Base-by-base conservation (phyloP, 345 rosid genomes). In the Anastatica hierochuntica region DNA sequence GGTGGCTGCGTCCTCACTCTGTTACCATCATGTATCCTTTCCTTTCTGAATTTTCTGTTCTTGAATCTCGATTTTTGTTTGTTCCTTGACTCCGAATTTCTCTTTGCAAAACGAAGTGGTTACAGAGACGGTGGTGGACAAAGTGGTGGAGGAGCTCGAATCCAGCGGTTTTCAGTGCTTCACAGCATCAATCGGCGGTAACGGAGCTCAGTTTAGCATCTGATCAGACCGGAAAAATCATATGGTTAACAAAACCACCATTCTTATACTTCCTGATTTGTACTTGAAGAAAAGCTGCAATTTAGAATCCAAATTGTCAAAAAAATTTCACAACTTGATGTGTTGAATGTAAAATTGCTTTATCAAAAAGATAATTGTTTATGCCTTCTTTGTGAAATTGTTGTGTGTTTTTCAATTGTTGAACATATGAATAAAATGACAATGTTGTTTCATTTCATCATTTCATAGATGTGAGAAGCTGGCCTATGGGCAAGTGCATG, bases 1-100 rank as follows among this genome's bases (percentile, higher is more conserved):
- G 97, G 97, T 9, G 97, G 95, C 48, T 94, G 97, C 9, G 92
- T 83, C 45, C 81, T 94, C 10, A 92, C 97, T 10, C 63, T 94
- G 10, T 63, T 94, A 63, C 97, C 97, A 9, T 73, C 82, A 53
- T 15, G 94, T 94, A 94, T 85, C 88, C 85, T 76, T 62, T 54
- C 7, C 29, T 24, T 9, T 43, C n/a, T n/a, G n/a, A 17, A 12
- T 17, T 35, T 33, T 66, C 79, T 88, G 81, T 41, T 35, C 67
- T 49, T 23, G 14, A 16, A 36, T 43, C 39, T 53, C 53, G 29
- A 19, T 23, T 15, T 19, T 43, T 51, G 34, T 62, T 49, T 36
- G n/a, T 5, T 17, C 72, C 79, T 77, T 85, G 81, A 79, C 27
- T 18, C 35, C 17, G 31, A n/a, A n/a, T n/a, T n/a, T n/a, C 8